Percentiles rank a stretch among this genome's conserved stretches.
These are phyloP conservation scores for Trichopus zeylanicus DNA, from an alignment of 116 monocot genomes.

Conservation along the genomic window DNA sequence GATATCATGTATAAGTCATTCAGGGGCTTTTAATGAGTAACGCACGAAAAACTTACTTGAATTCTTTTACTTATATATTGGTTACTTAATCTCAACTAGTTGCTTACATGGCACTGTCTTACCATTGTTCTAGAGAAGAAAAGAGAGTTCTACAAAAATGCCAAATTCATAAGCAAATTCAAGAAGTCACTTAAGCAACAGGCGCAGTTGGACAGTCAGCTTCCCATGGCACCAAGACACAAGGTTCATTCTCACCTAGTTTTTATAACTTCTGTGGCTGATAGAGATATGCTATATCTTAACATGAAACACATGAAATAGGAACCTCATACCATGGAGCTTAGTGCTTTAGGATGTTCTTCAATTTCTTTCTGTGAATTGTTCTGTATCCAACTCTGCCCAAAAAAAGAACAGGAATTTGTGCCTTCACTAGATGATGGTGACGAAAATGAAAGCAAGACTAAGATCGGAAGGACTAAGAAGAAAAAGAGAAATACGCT, in stretches of 20 bases:
- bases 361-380: background rate
- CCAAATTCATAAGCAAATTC: conserved; percentile 48
- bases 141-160: conserved; percentile 65
- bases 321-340: background rate
- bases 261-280: background rate
- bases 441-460: conserved; percentile 5
- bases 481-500: conserved; percentile 34
- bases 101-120: too few relatives aligned
- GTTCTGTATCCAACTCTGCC: too few relatives aligned
- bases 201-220: conserved; percentile 5
- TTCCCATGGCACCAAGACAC: conserved; percentile 5
- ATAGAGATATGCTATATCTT: background rate
- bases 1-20: too few relatives aligned
- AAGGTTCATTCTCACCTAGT: conserved; percentile 28
- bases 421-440: conserved; percentile 20
- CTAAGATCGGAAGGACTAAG: conserved; percentile 14
- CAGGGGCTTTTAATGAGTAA: too few relatives aligned
- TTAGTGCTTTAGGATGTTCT: background rate
- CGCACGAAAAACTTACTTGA: too few relatives aligned
- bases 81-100: too few relatives aligned
- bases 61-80: too few relatives aligned
- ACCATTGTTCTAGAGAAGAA: conserved; percentile 45
- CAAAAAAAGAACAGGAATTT: background rate
- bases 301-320: background rate
- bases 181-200: conserved; percentile 38